Base-by-base conservation (phyloP, 768 basidiomycete species). In the Leccinum barrowsii region DNA sequence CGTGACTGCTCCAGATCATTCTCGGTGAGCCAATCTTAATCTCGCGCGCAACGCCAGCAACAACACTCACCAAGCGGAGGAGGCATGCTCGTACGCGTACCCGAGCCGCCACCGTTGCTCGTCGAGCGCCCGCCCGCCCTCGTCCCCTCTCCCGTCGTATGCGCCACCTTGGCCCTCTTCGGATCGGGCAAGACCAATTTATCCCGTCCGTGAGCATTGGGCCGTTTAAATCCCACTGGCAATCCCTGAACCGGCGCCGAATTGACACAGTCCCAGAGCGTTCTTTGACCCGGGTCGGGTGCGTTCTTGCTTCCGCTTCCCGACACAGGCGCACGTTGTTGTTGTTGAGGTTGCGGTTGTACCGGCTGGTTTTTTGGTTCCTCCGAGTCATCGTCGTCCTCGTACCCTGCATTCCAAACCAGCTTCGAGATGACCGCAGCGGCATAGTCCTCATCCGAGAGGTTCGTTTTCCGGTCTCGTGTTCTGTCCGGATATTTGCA, bases 401-500 rank as follows among this genome's bases (percentile, higher is more conserved):
- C 74, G 17, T 73, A 71, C 10, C 64, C 63, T 5, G 57, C 34
- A 40, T 63, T 62, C 70, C 66, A 67, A 34, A 55, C 53, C 6
- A 56, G 53, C 32, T 4, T 59, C 2, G 68, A 68, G 44, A 68
- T 40, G 17, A 54, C 68, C 0, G 67, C 57, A 4, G 63, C 65
- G 3, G 78, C 68, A 44, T 68, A 61, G 2, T 74, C 77, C 30
- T 74, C 68, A 2, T 74, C 69, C 0, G 84, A 81, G 4, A 92
- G 76, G n/a, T 78, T 80, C 24, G 62, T 66, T 56, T 81, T 79
- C 26, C 79, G 78, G 3, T 69, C 73, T 53, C 70, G 77, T 0
- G 83, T 81, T 73, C 86, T 91, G 22, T 85, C 85, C 0, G 89
- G 87, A 61, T 85, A 84, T 72, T 88, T 90, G 75, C 92, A 93